phyloP scores from a whole-genome alignment of 495 filamentous ascomycete genomes.

The Aspergillus baeticus region DNA sequence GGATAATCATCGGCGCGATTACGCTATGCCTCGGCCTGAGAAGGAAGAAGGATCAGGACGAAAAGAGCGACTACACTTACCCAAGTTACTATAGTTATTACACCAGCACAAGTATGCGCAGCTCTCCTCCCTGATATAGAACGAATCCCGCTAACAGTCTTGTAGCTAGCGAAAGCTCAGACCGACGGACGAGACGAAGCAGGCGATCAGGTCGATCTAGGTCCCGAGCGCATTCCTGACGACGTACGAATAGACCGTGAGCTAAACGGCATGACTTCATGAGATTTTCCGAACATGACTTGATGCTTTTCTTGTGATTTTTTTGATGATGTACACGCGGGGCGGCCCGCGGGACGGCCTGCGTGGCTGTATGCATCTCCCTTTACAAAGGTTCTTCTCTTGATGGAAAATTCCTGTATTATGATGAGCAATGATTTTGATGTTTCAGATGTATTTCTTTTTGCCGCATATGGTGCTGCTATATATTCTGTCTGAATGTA shows the following conservation, averaged over 20 bases:
- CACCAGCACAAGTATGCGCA: slow-evolving; percentile 43
- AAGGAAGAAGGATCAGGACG: slow-evolving; percentile 51
- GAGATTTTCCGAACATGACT: slow-evolving; percentile 10
- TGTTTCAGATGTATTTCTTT: slow-evolving; percentile 11
- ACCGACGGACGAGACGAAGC: slow-evolving; percentile 46
- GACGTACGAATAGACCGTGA: slow-evolving; percentile 13
- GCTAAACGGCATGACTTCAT: slow-evolving; percentile 13
- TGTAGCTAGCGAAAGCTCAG: slow-evolving; percentile 50
- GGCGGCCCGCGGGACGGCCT: no score
- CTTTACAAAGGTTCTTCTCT: slow-evolving; percentile 12
- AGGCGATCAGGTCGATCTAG: slow-evolving; percentile 42
- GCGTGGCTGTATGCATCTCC: slow-evolving; percentile 26
- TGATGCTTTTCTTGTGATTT: slow-evolving; percentile 6
- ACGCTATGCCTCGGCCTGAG: slow-evolving; percentile 75
- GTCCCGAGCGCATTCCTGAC: slow-evolving; percentile 37
- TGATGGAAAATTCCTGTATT: slow-evolving; percentile 28
- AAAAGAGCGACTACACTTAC: slow-evolving; percentile 44
- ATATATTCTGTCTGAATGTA: slow-evolving; percentile 24
- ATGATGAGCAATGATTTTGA: slow-evolving; percentile 29
- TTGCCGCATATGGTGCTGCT: slow-evolving; percentile 8
- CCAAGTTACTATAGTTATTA: slow-evolving; percentile 47
- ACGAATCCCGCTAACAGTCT: slow-evolving; percentile 15
- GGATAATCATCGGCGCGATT: slow-evolving; percentile 62
- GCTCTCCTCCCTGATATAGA: background rate
- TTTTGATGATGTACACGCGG: background rate